Conservation (phyloP, 805 yeast species). For the Metschnikowia picachoensis region DNA sequence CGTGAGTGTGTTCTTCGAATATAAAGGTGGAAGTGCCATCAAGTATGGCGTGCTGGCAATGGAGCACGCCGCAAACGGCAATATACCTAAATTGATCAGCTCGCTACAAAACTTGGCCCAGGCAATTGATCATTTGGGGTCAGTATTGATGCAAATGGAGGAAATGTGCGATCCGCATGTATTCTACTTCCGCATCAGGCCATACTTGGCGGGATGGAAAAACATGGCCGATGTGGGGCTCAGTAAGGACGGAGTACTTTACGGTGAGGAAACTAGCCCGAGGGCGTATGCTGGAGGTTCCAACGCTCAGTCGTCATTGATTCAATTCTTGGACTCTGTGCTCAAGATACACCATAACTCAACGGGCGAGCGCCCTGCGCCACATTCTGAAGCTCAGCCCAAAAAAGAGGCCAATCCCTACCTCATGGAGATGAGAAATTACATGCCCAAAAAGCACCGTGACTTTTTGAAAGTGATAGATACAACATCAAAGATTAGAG, state of each 20-base stretch:
- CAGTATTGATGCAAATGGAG: constrained; percentile 75
- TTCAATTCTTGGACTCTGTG: constrained; percentile 79
- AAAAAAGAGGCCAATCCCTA: constrained; percentile 40
- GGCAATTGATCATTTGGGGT: constrained; percentile 67
- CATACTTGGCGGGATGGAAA: constrained; percentile 91
- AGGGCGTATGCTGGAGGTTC: constrained; percentile 80
- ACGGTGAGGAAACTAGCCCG: constrained; percentile 60
- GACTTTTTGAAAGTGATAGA: constrained; percentile 64
- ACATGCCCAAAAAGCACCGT: constrained; percentile 88
- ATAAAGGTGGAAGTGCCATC: constrained; percentile 71
- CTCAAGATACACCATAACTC: constrained; percentile 75
- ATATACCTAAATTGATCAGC: constrained; percentile 38
- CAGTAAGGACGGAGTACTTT: constrained; percentile 62
- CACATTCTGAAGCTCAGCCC: constrained; percentile 16
- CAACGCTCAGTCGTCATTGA: constrained; percentile 87
- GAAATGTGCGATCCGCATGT: constrained; percentile 94
- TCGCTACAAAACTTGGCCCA: constrained; percentile 67
- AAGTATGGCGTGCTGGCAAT: constrained; percentile 66
- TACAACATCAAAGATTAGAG: constrained; percentile 55
- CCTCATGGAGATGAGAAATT: constrained; percentile 77
- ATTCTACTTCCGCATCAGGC: constrained; percentile 81
- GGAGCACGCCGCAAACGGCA: constrained; percentile 46
- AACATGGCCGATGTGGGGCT: constrained; percentile 87
- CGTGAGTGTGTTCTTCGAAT: constrained; percentile 83
- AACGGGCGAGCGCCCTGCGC: constrained; percentile 55